Conservation (phyloP, 2,329 filamentous ascomycete genomes). For the Catunica adiposa region DNA sequence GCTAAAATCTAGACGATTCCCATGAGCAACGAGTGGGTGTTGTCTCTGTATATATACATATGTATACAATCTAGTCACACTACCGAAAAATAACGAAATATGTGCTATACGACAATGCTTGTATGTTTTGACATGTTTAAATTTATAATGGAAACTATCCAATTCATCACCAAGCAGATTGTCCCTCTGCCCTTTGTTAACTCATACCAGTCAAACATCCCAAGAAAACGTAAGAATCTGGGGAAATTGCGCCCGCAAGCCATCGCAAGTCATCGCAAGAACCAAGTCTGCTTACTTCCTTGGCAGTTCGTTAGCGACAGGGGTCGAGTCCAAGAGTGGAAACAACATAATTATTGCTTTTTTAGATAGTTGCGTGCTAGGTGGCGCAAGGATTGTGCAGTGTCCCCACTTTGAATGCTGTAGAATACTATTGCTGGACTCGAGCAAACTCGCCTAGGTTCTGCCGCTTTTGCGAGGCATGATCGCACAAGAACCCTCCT, state of each 20-base stretch:
- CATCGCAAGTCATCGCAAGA: neutral
- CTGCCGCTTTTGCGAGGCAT: too few relatives aligned
- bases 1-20: neutral
- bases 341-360: neutral
- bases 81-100: too few relatives aligned
- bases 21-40: neutral
- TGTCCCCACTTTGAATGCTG: neutral
- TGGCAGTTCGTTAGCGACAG: neutral
- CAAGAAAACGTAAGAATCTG: constrained; percentile 2
- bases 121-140: too few relatives aligned
- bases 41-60: neutral
- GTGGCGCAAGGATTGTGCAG: neutral
- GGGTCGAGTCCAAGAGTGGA: neutral
- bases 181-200: too few relatives aligned
- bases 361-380: neutral
- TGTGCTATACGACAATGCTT: too few relatives aligned
- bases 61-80: neutral
- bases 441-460: too few relatives aligned
- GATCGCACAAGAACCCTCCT: too few relatives aligned
- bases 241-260: constrained; percentile 6
- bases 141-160: too few relatives aligned
- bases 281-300: neutral
- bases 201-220: neutral
- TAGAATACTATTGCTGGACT: neutral
- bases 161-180: too few relatives aligned